phyloP scores from a whole-genome alignment of 352 stramenopile species.

The Phytophthora pistaciae region DNA sequence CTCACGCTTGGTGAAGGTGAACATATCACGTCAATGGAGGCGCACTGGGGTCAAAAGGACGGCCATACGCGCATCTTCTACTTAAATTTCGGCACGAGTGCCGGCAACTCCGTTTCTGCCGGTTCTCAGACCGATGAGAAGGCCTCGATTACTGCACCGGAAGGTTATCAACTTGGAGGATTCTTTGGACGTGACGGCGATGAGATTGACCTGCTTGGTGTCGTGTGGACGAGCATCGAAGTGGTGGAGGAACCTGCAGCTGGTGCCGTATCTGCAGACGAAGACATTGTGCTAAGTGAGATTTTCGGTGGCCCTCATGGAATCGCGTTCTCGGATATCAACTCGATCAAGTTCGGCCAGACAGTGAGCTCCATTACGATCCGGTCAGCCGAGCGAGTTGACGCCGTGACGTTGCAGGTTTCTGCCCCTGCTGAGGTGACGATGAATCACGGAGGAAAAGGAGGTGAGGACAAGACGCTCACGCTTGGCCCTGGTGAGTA shows the following conservation, averaged over 20 bases:
- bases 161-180: conserved; percentile 49
- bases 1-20: conserved; percentile 34
- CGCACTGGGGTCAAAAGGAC: conserved; percentile 24
- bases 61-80: conserved; percentile 40
- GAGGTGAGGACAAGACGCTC: conserved; percentile 38
- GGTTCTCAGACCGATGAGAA: conserved; percentile 43
- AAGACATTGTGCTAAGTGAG: conserved; percentile 37
- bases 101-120: conserved; percentile 26
- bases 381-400: conserved; percentile 37
- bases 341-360: conserved; percentile 23
- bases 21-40: conserved; percentile 20
- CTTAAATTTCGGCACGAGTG: conserved; percentile 36
- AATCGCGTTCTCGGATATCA: conserved; percentile 45
- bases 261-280: conserved; percentile 7
- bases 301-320: conserved; percentile 47
- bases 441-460: conserved; percentile 45
- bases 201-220: conserved; percentile 45
- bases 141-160: conserved; percentile 39
- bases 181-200: conserved; percentile 54
- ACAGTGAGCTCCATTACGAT: conserved; percentile 44
- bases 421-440: conserved; percentile 25
- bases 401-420: conserved; percentile 45
- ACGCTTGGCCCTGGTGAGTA: conserved; percentile 47
- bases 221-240: conserved; percentile 48
- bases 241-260: conserved; percentile 2